Evolutionary conservation across 805 yeast species (phyloP).

Genomic region (Dipodascus albidus): DNA sequence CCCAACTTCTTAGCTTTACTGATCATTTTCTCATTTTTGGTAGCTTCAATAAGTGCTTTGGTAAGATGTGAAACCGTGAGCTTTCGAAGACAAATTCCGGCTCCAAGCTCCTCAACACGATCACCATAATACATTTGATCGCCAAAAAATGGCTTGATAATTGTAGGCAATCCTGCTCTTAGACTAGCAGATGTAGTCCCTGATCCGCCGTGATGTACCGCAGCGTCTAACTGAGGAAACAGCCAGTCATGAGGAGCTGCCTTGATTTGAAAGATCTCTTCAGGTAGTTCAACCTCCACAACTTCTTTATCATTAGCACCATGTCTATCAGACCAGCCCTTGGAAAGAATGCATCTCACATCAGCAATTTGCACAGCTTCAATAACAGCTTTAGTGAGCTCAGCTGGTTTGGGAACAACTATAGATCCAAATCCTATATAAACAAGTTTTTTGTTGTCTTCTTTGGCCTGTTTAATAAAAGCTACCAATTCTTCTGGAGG

Average conservation of each 20-base stretch:
- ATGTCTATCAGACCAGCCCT: constrained; percentile 87
- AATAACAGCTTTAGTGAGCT: constrained; percentile 64
- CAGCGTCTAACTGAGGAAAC: constrained; percentile 80
- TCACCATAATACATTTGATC: constrained; percentile 90
- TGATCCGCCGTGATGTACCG: constrained; percentile 95
- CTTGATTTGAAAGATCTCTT: constrained; percentile 57
- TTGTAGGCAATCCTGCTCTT: constrained; percentile 77
- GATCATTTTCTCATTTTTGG: constrained; percentile 52
- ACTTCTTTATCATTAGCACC: constrained; percentile 27
- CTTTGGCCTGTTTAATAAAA: constrained; percentile 53
- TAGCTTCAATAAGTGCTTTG: constrained; percentile 57
- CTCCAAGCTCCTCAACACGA: constrained; percentile 82
- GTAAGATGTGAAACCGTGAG: constrained; percentile 52
- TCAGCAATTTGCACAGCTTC: constrained; percentile 72
- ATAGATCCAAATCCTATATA: constrained; percentile 95
- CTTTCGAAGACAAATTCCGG: constrained; percentile 60
- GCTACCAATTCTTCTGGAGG: constrained; percentile 49
- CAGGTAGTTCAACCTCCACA: constrained; percentile 43
- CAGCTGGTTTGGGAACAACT: constrained; percentile 74
- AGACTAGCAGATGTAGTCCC: constrained; percentile 93
- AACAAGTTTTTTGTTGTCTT: constrained; percentile 56
- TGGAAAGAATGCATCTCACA: constrained; percentile 77
- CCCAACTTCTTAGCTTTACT: constrained; percentile 57
- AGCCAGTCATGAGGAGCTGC: constrained; percentile 90
- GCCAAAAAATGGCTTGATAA: constrained; percentile 91